Base-by-base conservation (phyloP, 208 protist genomes). In the Leishmania arabica region DNA sequence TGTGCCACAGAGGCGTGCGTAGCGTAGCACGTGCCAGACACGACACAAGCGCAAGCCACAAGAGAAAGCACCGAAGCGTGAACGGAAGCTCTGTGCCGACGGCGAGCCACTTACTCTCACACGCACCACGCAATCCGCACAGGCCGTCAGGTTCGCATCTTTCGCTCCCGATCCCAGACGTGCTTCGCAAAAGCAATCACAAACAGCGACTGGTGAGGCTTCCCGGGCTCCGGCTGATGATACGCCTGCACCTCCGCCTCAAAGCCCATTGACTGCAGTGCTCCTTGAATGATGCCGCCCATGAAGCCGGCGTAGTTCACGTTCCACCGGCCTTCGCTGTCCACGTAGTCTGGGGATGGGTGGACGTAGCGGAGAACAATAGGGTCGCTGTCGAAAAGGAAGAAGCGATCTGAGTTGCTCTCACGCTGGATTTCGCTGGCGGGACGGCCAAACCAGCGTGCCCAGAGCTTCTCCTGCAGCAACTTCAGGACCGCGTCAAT, bases 271-370 rank as follows among this genome's bases (percentile, higher is more conserved):
- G 91, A 87, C 65, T 88, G 86, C 51, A 97, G 82, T 37, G 90
- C 92, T 1, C 94, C 94, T 76, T 95, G 90, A n/a, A 96, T 72
- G 27, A 97, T 92, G 42, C 94, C 94, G 31, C 91, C 94, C 82
- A 96, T 89, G 72, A 96, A 97, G 84, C 90, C 91, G 19, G 92
- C 94, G 75, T 97, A 97, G 78, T 95, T 95, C 58, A 97, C 88
- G 68, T 83, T 95, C 91, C 94, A 97, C 11, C 85, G 87, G 6
- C 92, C 91, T 75, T 94, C 92, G 37, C 78, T 75, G 77, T 95
- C 92, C 15, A 95, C 71, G 85, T 95, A 97, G 82, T 97, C 94
- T 0, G 94, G 92, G 0, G 92, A 93, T 1, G 92, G 90, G 70
- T 92, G 83, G 2, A 95, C 88, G 71, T 92, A 86, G 65, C 81